Percentiles rank a stretch among this genome's conserved stretches.
Conservation (phyloP, 305 asterid genomes). For the Solanum aculeatissimum region DNA sequence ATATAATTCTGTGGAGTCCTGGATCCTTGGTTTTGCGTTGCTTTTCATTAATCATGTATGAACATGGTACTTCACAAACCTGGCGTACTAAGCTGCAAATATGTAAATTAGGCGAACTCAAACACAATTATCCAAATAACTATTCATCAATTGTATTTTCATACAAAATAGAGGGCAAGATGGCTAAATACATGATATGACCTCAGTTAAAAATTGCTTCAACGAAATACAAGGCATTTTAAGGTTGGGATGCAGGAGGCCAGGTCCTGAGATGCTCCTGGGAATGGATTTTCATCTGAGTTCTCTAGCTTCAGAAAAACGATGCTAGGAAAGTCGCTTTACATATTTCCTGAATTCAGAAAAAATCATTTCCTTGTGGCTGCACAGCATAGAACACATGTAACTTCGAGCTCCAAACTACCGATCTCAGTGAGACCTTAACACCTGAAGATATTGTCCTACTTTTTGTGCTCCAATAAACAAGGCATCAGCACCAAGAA, state of each 20-base stretch:
- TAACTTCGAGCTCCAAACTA: not conserved
- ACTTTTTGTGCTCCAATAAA: conserved; percentile 76
- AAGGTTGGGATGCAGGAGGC: not conserved
- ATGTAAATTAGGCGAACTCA: not conserved
- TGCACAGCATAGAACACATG: not conserved
- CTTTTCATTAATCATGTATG: not conserved
- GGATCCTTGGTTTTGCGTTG: not conserved
- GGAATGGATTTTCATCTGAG: not conserved
- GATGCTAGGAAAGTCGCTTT: not conserved
- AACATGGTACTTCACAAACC: not conserved
- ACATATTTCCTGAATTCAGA: not conserved
- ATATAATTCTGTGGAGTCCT: not conserved
- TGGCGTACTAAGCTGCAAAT: not conserved
- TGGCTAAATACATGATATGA: not conserved
- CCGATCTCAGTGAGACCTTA: conserved; percentile 44
- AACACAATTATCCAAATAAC: not conserved
- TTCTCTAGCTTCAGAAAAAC: not conserved
- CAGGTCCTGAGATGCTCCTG: not conserved
- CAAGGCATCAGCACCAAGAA: conserved; percentile 69
- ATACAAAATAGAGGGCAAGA: not conserved
- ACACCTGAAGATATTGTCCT: conserved; percentile 62
- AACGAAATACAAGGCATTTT: not conserved
- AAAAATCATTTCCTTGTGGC: not conserved
- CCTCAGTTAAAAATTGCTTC: not conserved
- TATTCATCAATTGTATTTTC: not conserved